Evolutionary conservation across 2,329 filamentous ascomycete species (phyloP).

Genomic region (Neurospora sp.): DNA sequence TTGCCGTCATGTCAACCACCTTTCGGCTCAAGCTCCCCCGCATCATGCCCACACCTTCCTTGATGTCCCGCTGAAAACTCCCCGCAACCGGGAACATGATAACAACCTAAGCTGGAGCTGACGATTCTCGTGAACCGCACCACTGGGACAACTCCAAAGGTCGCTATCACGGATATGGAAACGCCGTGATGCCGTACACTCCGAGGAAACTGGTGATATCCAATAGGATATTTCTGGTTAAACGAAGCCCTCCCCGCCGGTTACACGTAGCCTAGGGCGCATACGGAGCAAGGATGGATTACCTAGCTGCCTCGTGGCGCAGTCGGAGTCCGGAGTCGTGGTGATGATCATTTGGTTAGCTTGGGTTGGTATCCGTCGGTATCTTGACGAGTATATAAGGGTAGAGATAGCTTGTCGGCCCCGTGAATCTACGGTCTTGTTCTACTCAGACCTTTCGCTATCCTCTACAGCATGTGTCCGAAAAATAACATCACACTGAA

Average conservation of each 20-base stretch:
- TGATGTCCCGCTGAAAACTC: neutral
- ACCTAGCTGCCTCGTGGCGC: neutral
- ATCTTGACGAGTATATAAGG: neutral
- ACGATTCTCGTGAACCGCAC: neutral
- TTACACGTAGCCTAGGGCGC: neutral
- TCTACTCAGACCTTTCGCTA: neutral
- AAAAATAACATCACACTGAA: neutral
- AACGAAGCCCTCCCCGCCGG: constrained; percentile 12
- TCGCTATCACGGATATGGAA: constrained; percentile 10
- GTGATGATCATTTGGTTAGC: neutral
- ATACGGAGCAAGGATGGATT: neutral
- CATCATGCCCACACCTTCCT: neutral
- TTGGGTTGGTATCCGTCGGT: neutral
- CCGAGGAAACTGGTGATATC: constrained; percentile 1
- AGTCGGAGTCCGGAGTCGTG: neutral
- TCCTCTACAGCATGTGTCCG: neutral
- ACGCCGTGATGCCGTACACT: constrained; percentile 3
- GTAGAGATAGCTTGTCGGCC: neutral
- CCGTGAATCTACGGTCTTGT: neutral
- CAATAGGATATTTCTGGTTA: constrained; percentile 16
- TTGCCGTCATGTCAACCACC: neutral
- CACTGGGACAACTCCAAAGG: neutral
- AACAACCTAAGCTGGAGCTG: neutral
- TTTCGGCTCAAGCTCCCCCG: neutral
- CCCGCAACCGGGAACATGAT: neutral